These are phyloP conservation scores for Collariella sp. DNA, from an alignment of 495 filamentous ascomycete genomes.

Conservation along the genomic window DNA sequence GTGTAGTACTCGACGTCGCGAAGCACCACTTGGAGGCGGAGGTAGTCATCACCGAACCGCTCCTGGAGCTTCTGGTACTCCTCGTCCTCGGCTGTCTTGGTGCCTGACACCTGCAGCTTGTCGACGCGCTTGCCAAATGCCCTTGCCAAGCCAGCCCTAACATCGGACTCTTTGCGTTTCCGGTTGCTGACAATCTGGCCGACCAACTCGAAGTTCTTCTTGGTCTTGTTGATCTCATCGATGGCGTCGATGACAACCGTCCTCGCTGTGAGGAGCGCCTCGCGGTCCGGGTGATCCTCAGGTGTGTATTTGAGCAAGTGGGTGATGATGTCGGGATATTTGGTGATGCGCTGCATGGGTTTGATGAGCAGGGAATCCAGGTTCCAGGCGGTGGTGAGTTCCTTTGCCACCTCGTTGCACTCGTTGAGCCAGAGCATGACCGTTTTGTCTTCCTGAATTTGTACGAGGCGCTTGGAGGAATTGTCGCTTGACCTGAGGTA, in stretches of 20 bases:
- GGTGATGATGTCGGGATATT: conserved; percentile 78
- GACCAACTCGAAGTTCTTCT: conserved; percentile 82
- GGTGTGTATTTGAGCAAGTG: conserved; percentile 73
- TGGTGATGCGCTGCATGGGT: conserved; percentile 83
- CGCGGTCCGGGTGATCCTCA: conserved; percentile 70
- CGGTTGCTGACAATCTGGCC: conserved; percentile 69
- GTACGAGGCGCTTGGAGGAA: conserved; percentile 67
- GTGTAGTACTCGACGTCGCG: conserved; percentile 86
- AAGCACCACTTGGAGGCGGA: conserved; percentile 81
- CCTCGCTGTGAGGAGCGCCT: conserved; percentile 53
- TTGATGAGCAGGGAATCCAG: conserved; percentile 91
- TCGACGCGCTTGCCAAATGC: conserved; percentile 80
- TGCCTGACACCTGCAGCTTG: conserved; percentile 53
- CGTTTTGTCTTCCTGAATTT: conserved; percentile 61
- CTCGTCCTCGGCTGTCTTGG: conserved; percentile 67
- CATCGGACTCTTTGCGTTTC: conserved; percentile 85
- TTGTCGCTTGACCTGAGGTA: conserved; percentile 81
- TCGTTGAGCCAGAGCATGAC: conserved; percentile 87
- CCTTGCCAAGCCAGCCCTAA: conserved; percentile 71
- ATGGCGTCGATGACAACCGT: conserved; percentile 60
- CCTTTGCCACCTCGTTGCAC: conserved; percentile 77
- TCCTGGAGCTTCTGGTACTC: conserved; percentile 68
- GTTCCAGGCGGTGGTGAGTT: conserved; percentile 88
- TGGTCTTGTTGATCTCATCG: conserved; percentile 82
- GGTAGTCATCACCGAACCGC: conserved; percentile 76